Evolutionary conservation across 129 eudicot genomes (phyloP), one percentile per base, ranked within the genome.

Genomic region (Deinandra increscens): DNA sequence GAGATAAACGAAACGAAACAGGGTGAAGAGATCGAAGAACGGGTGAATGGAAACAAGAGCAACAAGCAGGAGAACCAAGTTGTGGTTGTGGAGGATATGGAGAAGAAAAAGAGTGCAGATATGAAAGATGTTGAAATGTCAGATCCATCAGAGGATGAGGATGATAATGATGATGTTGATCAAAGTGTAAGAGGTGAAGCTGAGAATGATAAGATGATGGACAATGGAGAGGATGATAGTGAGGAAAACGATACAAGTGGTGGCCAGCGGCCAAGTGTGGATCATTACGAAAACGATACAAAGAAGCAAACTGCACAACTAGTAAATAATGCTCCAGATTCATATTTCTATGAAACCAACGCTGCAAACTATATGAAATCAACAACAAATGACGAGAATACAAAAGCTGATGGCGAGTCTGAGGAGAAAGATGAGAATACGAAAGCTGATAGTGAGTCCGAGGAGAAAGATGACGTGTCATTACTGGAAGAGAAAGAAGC

Each of bases 401-500:
- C 33, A 42, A 33, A 59, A 31, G 17, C 31, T 26, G 31, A 26
- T 26, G 3, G 14, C 55, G 70, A 59, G 11, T 26, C 38, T 12
- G 56, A 75, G 12, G 41, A 29, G 59, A 64, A 39, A 51, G 64
- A 15, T 56, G 68, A 59, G 60, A 46, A 23, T 11, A 33, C 33
- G 64, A 33, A 59, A 31, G 17, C 31, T 26, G 31, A 26, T 26
- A 26, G 14, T 54, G 70, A 59, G 11, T 26, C 38, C 8, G 56
- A 75, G 12, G 41, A 29, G 59, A 64, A 39, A 51, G 64, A 15
- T 56, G 68, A 59, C 6, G 53, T 7, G 51, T 19, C 62, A 8
- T 60, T 72, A 48, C 72, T 77, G 75, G 84, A 81, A 51, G 85
- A 70, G 62, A 88, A 77, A 64, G 85, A 83, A n/a, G 80, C 80